Conservation (phyloP, 768 basidiomycete species). For the Boletus coccyginus region DNA sequence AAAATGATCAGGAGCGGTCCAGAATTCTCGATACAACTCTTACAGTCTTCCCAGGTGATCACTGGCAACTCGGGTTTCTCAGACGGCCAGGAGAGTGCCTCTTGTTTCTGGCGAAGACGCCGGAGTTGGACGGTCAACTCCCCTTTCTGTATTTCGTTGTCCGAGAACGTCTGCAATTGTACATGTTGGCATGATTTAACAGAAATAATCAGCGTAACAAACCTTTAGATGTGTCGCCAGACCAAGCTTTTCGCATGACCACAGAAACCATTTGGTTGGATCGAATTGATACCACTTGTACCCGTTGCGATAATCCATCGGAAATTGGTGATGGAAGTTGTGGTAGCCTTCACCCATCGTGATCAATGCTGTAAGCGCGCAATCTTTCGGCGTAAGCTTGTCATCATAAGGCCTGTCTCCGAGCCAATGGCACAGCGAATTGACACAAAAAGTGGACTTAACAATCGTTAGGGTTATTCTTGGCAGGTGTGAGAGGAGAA, state of each 20-base stretch:
- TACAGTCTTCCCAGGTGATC: slow-evolving; percentile 81
- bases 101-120: slow-evolving; percentile 72
- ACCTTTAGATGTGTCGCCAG: slow-evolving; percentile 53
- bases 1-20: slow-evolving; percentile 5
- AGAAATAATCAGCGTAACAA: not conserved
- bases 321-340: slow-evolving; percentile 95
- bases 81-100: slow-evolving; percentile 71
- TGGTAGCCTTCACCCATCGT: slow-evolving; percentile 97
- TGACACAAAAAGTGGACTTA: slow-evolving; percentile 90
- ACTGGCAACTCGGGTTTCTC: slow-evolving; percentile 76
- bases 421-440: slow-evolving; percentile 92
- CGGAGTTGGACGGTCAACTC: slow-evolving; percentile 90
- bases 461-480: not conserved
- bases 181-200: not conserved
- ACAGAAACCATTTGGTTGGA: slow-evolving; percentile 85
- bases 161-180: slow-evolving; percentile 40
- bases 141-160: slow-evolving; percentile 74
- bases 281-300: slow-evolving; percentile 87
- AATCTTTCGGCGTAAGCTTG: slow-evolving; percentile 89
- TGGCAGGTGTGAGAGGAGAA: slow-evolving; percentile 1
- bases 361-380: slow-evolving; percentile 78
- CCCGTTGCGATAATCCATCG: slow-evolving; percentile 92
- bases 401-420: slow-evolving; percentile 88
- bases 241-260: slow-evolving; percentile 43
- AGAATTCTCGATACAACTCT: slow-evolving; percentile 7